Evolutionary conservation across 2,329 filamentous ascomycete species (phyloP), one percentile per base, ranked within the genome.

Genomic region (Dendryphion nanum): DNA sequence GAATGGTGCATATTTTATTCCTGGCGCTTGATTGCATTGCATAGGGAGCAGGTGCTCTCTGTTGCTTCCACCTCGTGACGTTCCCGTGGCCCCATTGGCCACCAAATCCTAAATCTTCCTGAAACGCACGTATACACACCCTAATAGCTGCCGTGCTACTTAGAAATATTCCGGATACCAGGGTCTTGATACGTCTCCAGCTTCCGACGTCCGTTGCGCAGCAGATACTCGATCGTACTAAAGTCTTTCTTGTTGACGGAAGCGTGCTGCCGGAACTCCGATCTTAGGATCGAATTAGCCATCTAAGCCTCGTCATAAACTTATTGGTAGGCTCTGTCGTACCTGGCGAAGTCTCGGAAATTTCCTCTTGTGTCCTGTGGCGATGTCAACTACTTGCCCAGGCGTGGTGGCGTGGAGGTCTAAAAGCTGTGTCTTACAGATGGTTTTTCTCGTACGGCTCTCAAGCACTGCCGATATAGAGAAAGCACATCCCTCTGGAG

Each of bases 401-500:
- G 29, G 7, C 18, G n/a, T 28, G 7, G 18, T 16, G 24, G 8
- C 5, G 6, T 30, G 28, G 15, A 33, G 4, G 23, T 8, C 23
- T n/a, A 26, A n/a, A n/a, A n/a, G 20, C 17, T 18, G 16, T 21
- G 19, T 17, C 17, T 24, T 57, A 75, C 88, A 54, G 69, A 62
- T 34, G 90, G 89, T 66, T 98, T 97, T 57, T 82, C 83, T 43
- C 84, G 80, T 42, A 85, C 82, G 57, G 86, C 87, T 42, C 90
- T 81, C 18, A 98, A 72, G 57, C 91, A 97, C 60, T 82, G 79
- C 41, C 91, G 82, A 64, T 97, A 98, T 12, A 98, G 78, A 21
- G 82, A 76, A 35, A 97, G 67, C 3, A 96, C 91, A 57, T 95
- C 89, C 55, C 80, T 84, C 63, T 97, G 91, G n/a, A 97, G 74